A percentile compares a stretch with the other conserved stretches of the same genome.
These are phyloP conservation scores for Candida coquimbonensis DNA, from an alignment of 805 yeast species.

Conservation along the genomic window DNA sequence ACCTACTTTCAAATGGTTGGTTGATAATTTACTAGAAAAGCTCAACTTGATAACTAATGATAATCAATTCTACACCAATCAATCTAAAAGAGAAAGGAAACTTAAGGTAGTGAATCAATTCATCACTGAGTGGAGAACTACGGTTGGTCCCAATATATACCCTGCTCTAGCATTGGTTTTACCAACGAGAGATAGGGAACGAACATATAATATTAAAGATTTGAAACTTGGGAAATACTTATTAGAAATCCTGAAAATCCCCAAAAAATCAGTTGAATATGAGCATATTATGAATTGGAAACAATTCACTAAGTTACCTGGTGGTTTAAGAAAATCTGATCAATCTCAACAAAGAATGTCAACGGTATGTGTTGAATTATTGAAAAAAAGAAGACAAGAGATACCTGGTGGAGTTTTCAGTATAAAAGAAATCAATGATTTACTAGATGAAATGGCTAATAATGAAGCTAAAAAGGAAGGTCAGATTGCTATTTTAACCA, in stretches of 20 bases:
- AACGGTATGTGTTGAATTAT: conserved; percentile 39
- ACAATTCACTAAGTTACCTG: conserved; percentile 10
- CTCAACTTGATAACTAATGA: conserved; percentile 20
- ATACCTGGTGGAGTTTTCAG: conserved; percentile 30
- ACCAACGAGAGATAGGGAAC: conserved; percentile 53
- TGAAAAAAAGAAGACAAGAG: conserved; percentile 42
- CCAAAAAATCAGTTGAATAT: conserved; percentile 57
- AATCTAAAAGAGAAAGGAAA: conserved; percentile 12
- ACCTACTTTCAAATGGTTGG: conserved; percentile 32
- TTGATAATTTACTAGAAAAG: conserved; percentile 26
- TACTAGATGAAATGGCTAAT: conserved; percentile 38
- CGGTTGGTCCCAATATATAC: conserved; percentile 56
- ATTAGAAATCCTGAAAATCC: conserved; percentile 47
- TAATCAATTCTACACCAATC: conserved; percentile 5
- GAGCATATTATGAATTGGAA: conserved; percentile 42
- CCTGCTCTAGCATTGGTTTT: conserved; percentile 58
- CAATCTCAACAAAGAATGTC: conserved; percentile 40
- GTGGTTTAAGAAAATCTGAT: conserved; percentile 14
- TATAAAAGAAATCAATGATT: conserved; percentile 42
- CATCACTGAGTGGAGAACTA: conserved; percentile 41
- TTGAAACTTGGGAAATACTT: conserved; percentile 45
- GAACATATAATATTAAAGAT: conserved; percentile 62
- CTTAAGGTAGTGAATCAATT: conserved; percentile 31
- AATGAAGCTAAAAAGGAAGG: conserved; percentile 25
- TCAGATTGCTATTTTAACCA: conserved; percentile 38